Conservation (phyloP, 768 basidiomycete species). For the Calocybe indica region DNA sequence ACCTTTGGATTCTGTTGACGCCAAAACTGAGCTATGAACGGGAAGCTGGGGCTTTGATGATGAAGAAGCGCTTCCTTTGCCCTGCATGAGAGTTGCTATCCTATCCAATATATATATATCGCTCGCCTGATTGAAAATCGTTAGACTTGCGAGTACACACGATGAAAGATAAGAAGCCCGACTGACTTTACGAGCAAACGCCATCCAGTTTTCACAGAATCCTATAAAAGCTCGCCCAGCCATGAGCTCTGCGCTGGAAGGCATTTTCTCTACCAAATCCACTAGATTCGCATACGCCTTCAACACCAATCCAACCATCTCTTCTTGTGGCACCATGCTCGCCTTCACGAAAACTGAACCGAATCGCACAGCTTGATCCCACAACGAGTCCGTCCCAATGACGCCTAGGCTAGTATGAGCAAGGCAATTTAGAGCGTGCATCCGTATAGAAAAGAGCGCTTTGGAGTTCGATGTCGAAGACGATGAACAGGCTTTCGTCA, state of each 20-base stretch:
- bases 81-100: slow-evolving; percentile 36
- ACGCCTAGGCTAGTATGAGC: slow-evolving; percentile 41
- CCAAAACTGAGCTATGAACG: not conserved
- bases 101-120: slow-evolving; percentile 42
- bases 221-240: slow-evolving; percentile 47
- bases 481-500: slow-evolving; percentile 34
- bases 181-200: slow-evolving; percentile 58
- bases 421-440: slow-evolving; percentile 42
- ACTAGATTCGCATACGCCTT: slow-evolving; percentile 34
- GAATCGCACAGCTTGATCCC: slow-evolving; percentile 62
- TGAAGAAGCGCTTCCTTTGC: slow-evolving; percentile 11
- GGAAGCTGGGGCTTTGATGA: slow-evolving; percentile 5
- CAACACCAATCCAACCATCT: slow-evolving; percentile 31
- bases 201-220: slow-evolving; percentile 71
- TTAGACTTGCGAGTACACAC: not conserved
- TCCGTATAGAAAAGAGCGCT: slow-evolving; percentile 27
- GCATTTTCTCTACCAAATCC: slow-evolving; percentile 26
- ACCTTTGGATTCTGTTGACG: not conserved
- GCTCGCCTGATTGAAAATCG: slow-evolving; percentile 29
- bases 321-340: slow-evolving; percentile 20
- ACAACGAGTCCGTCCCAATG: slow-evolving; percentile 50
- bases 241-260: slow-evolving; percentile 33
- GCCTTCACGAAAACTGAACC: slow-evolving; percentile 38
- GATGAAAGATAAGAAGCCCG: not conserved
- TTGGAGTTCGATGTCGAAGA: slow-evolving; percentile 13